Percentiles rank a stretch among this genome's conserved stretches.
These are phyloP conservation scores for Chenopodium quinoa DNA, from an alignment of 148 eudicot species.

Conservation along the genomic window DNA sequence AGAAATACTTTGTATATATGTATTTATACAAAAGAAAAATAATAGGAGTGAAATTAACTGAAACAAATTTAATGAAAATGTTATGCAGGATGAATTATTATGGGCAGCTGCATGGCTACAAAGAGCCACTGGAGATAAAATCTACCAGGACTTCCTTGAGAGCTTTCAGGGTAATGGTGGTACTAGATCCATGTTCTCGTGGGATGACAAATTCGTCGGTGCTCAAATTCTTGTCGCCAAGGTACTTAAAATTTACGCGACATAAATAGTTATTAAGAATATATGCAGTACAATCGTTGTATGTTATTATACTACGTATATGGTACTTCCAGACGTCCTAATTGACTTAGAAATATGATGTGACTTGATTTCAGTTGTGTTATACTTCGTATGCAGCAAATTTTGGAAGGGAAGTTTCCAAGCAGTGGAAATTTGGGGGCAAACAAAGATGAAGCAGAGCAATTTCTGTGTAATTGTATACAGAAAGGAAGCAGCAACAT, in stretches of 20 bases:
- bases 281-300: no score
- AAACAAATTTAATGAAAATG: not conserved
- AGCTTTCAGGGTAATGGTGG: constrained; percentile 27
- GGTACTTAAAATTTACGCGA: constrained; percentile 17
- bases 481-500: constrained; percentile 42
- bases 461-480: constrained; percentile 45
- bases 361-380: no score
- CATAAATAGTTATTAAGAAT: no score
- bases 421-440: constrained; percentile 8
- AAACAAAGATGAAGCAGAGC: constrained; percentile 33
- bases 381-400: constrained; percentile 8
- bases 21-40: not conserved
- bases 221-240: constrained; percentile 44
- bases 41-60: not conserved
- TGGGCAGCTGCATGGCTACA: constrained; percentile 57
- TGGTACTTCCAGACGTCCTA: not conserved
- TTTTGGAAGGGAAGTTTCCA: constrained; percentile 23
- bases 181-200: constrained; percentile 42
- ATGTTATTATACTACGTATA: no score
- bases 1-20: not conserved
- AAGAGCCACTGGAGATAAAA: constrained; percentile 31
- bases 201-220: constrained; percentile 64
- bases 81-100: constrained; percentile 44
- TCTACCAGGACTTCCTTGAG: constrained; percentile 19
- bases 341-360: not conserved